Percentiles rank a stretch among this genome's conserved stretches.
Conservation (phyloP, 1,139 yeast genomes). For the Pichia sp. region DNA sequence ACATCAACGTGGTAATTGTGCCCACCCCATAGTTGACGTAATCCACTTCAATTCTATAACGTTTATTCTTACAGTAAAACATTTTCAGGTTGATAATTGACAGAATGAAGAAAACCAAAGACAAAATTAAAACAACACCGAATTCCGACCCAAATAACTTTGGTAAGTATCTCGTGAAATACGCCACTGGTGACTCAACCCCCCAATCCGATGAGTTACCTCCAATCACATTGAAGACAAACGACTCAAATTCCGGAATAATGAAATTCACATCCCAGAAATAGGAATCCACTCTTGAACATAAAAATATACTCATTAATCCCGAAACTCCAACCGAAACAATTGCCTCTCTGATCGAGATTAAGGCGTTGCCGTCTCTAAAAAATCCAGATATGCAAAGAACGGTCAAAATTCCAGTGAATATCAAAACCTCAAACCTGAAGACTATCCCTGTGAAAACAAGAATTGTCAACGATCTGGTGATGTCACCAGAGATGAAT, state of each 20-base stretch:
- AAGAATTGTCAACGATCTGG: constrained; percentile 51
- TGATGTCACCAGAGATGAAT: constrained; percentile 45
- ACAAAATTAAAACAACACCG: constrained; percentile 35
- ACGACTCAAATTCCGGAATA: constrained; percentile 73
- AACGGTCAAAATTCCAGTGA: constrained; percentile 41
- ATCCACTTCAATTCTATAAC: constrained; percentile 35
- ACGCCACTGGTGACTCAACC: constrained; percentile 64
- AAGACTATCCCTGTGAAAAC: constrained; percentile 66
- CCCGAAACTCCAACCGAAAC: constrained; percentile 35
- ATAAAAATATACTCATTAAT: constrained; percentile 28
- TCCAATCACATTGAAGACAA: constrained; percentile 65
- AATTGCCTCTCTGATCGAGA: constrained; percentile 40
- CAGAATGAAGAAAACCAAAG: constrained; percentile 48
- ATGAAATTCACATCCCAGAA: constrained; percentile 53
- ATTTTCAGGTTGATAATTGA: background rate
- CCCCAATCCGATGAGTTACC: constrained; percentile 86
- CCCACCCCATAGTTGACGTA: constrained; percentile 34
- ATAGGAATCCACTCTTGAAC: constrained; percentile 61
- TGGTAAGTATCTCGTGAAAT: constrained; percentile 58
- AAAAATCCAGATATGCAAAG: constrained; percentile 11
- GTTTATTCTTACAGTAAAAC: background rate
- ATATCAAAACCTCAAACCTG: constrained; percentile 65
- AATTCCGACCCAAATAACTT: constrained; percentile 33
- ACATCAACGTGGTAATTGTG: constrained; percentile 37
- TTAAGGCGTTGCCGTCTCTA: constrained; percentile 9